phyloP scores from a whole-genome alignment of 2,329 filamentous ascomycete species.

The Orbilia javanica region DNA sequence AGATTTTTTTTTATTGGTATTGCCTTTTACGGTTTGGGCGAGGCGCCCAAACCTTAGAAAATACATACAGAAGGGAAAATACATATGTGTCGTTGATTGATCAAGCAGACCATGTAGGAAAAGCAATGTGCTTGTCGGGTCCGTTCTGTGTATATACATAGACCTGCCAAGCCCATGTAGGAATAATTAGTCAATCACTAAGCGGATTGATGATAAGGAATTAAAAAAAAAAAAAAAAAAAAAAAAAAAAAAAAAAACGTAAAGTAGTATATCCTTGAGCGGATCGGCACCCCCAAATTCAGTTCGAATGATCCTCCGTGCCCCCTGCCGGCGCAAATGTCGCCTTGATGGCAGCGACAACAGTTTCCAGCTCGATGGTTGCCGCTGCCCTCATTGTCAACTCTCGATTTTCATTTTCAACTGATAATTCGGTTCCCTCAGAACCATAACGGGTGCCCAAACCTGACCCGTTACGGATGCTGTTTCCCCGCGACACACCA shows the following conservation, averaged over 20 bases:
- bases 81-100: no score
- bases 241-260: no score
- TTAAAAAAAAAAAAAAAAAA: background rate
- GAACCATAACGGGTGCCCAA: background rate
- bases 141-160: background rate
- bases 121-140: no score
- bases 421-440: background rate
- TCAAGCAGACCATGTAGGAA: no score
- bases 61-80: no score
- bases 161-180: no score
- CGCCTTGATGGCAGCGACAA: conserved; percentile 38
- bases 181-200: background rate
- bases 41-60: no score
- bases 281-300: background rate
- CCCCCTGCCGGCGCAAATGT: background rate
- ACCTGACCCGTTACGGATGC: background rate
- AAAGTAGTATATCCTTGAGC: background rate
- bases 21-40: no score
- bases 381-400: conserved; percentile 50
- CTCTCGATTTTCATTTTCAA: background rate
- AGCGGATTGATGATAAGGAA: background rate
- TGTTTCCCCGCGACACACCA: conserved; percentile 23
- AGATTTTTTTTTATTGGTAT: no score
- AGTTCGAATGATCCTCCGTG: background rate
- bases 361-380: conserved; percentile 39